phyloP scores from a whole-genome alignment of 1,284 basidiomycete species.

The Athelia sp. region DNA sequence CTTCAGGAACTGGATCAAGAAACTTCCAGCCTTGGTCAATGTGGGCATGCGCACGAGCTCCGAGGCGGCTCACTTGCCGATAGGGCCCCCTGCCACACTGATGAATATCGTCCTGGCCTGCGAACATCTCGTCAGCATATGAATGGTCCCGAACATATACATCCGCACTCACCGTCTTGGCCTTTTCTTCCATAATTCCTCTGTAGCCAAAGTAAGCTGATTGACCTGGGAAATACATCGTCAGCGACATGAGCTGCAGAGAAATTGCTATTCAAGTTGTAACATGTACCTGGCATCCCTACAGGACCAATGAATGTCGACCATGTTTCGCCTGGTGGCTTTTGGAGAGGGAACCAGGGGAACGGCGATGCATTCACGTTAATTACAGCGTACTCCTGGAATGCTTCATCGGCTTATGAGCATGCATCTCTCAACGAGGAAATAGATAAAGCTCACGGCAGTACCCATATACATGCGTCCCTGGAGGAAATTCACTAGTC shows the following conservation, averaged over 20 bases:
- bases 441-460: too few species aligned
- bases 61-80: constrained; percentile 30
- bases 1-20: constrained; percentile 61
- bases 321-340: background rate
- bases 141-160: constrained; percentile 1
- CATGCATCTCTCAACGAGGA: too few species aligned
- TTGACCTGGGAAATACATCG: constrained; percentile 8
- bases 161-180: constrained; percentile 26
- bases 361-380: background rate
- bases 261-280: background rate
- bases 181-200: constrained; percentile 25
- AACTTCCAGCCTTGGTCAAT: constrained; percentile 13
- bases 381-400: background rate
- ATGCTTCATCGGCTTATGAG: background rate
- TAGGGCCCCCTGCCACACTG: constrained; percentile 43
- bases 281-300: constrained; percentile 26
- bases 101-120: constrained; percentile 56
- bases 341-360: background rate
- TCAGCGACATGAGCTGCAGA: background rate
- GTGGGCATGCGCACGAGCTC: background rate
- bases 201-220: constrained; percentile 40
- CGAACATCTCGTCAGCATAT: constrained; percentile 1
- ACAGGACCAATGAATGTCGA: constrained; percentile 22
- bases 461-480: too few species aligned
- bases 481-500: background rate